Evolutionary conservation across 495 filamentous ascomycete species (phyloP), one percentile per base, ranked within the genome.

Genomic region (Hypoxylon trugodes): DNA sequence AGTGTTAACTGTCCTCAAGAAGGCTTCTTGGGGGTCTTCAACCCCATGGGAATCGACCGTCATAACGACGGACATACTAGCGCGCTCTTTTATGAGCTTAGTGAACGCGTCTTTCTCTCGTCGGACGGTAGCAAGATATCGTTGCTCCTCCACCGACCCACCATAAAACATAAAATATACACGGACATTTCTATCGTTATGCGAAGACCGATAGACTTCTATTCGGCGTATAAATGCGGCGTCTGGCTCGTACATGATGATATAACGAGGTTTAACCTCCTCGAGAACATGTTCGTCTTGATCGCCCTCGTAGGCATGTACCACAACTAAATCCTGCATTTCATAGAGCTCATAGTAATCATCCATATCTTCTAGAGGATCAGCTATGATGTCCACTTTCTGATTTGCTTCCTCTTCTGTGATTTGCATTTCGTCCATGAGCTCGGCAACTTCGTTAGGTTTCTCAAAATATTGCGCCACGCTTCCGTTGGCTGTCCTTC

Each of bases 161-260:
- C 91, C 89, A 59, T 98, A 98, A 71, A 94, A 98, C 78, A 98
- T 86, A 69, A 98, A 97, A 74, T 97, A 98, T 0, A 96, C 93
- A 49, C 89, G 82, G 28, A 98, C 89, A 69, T 93, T 93, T 25
- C 93, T 81, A 68, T 96, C 90, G 28, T 86, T 88, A 72, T 98
- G 95, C 8, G 92, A 97, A 55, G 91, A 96, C 32, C 96, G 88
- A 74, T 98, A 98, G 4, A 97, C 93, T 68, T 98, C 95, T 6
- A 98, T 89, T 21, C 96, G 81, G 30, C 96, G 87, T 65, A 97
- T 96, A 73, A 98, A 98, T 3, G 93, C 86, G n/a, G 93, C 84
- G 66, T 97, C 93, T 13, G 96, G 93, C 71, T 97, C 94, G 74
- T 97, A 98, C 95, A 98, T 98, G 70, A 98, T 90, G 40, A 98